Conservation (phyloP, 306 rosid species). For the Citrullus amarus region DNA sequence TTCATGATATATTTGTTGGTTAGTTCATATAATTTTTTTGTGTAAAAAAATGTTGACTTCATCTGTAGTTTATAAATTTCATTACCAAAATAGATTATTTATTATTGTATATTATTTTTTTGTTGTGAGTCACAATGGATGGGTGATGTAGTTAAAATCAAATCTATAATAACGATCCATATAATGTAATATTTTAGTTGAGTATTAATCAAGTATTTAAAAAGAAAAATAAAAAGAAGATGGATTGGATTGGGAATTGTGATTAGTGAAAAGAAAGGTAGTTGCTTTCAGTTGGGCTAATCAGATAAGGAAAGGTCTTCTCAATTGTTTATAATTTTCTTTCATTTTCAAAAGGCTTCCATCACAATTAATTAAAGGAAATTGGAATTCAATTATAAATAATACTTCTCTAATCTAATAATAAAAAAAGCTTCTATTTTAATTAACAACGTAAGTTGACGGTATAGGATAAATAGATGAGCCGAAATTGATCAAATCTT, state of each 20-base stretch:
- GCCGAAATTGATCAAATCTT: neutral
- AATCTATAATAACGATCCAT: no score
- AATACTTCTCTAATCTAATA: neutral
- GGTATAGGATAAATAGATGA: neutral
- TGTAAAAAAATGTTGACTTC: no score
- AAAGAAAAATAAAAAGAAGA: neutral
- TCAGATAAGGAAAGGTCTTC: constrained; percentile 10
- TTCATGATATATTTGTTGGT: no score
- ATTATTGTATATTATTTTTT: no score
- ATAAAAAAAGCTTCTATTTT: neutral
- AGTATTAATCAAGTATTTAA: neutral
- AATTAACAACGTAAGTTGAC: neutral
- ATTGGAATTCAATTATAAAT: neutral
- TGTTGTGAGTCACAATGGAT: no score
- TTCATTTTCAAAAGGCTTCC: neutral
- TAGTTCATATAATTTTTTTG: no score
- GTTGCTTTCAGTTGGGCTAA: constrained; percentile 9
- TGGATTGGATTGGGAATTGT: neutral
- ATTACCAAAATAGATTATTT: no score
- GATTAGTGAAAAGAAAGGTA: neutral
- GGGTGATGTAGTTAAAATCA: no score
- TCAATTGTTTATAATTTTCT: neutral
- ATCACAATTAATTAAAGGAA: neutral
- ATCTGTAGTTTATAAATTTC: no score
- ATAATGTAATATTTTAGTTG: no score